A percentile compares a stretch with the other conserved stretches of the same genome.
These are phyloP conservation scores for Casuarina cunninghamiana DNA, from an alignment of 306 rosid genomes.

Conservation along the genomic window DNA sequence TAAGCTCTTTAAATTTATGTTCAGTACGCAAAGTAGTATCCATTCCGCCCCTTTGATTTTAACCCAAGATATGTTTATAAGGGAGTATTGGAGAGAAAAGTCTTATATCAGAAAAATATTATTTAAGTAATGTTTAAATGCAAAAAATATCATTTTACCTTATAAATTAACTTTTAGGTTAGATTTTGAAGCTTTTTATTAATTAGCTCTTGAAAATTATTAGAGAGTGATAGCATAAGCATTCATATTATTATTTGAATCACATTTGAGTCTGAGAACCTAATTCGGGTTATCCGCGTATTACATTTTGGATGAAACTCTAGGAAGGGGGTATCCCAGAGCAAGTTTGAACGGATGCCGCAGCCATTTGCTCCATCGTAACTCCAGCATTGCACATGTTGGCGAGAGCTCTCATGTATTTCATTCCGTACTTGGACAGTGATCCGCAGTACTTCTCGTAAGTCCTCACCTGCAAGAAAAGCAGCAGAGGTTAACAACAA, in stretches of 20 bases:
- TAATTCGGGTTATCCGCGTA: background rate
- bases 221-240: no score
- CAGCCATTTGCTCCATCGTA: slow-evolving; percentile 20
- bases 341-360: slow-evolving; percentile 44
- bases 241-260: background rate
- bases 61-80: no score
- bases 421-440: slow-evolving; percentile 43
- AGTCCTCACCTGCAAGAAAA: slow-evolving; percentile 24
- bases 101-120: no score
- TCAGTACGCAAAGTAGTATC: no score
- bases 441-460: slow-evolving; percentile 41
- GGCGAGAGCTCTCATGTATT: slow-evolving; percentile 44
- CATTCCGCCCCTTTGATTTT: no score
- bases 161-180: no score
- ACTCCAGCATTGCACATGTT: slow-evolving; percentile 52
- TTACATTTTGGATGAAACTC: background rate
- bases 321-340: background rate
- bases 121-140: no score
- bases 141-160: no score
- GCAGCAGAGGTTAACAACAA: background rate
- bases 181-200: no score
- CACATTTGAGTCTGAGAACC: background rate
- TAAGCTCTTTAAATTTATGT: no score
- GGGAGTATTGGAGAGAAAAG: no score
- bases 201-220: no score